Evolutionary conservation across 2,329 filamentous ascomycete species (phyloP).

Genomic region (Trichoderma sp.): DNA sequence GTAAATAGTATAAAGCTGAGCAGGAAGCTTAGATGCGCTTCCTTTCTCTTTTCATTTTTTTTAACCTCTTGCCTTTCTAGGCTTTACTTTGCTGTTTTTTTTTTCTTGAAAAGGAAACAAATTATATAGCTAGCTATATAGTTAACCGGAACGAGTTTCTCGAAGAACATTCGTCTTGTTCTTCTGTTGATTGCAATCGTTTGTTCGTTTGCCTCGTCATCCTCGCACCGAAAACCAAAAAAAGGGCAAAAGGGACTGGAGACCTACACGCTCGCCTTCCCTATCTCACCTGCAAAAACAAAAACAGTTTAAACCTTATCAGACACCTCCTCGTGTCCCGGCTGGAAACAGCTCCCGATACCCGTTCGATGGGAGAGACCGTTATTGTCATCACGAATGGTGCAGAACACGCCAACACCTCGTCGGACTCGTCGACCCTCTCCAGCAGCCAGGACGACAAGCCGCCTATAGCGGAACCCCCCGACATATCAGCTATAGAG

Average conservation of each 20-base stretch:
- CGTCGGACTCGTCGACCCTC: constrained; percentile 45
- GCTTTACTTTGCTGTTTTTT: constrained; percentile 32
- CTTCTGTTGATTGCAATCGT: background rate
- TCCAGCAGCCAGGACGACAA: constrained; percentile 44
- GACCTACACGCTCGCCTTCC: background rate
- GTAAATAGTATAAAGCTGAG: constrained; percentile 16
- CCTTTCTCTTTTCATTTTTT: background rate
- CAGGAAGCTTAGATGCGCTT: constrained; percentile 6
- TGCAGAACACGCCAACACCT: constrained; percentile 46
- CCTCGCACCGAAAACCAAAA: background rate
- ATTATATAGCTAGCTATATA: constrained; percentile 17
- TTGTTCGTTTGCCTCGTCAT: background rate
- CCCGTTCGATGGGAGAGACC: constrained; percentile 50
- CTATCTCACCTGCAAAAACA: background rate
- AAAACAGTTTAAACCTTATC: background rate
- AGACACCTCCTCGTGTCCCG: background rate
- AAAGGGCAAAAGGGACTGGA: background rate
- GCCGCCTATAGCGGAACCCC: constrained; percentile 47
- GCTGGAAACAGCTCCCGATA: constrained; percentile 34
- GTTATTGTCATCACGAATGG: constrained; percentile 46
- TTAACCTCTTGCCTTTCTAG: constrained; percentile 30
- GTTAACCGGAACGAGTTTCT: background rate
- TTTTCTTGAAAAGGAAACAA: background rate
- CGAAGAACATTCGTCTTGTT: background rate
- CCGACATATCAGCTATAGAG: constrained; percentile 43